Conservation (phyloP, 2,329 filamentous ascomycete genomes). For the Sarocladium kiliense region DNA sequence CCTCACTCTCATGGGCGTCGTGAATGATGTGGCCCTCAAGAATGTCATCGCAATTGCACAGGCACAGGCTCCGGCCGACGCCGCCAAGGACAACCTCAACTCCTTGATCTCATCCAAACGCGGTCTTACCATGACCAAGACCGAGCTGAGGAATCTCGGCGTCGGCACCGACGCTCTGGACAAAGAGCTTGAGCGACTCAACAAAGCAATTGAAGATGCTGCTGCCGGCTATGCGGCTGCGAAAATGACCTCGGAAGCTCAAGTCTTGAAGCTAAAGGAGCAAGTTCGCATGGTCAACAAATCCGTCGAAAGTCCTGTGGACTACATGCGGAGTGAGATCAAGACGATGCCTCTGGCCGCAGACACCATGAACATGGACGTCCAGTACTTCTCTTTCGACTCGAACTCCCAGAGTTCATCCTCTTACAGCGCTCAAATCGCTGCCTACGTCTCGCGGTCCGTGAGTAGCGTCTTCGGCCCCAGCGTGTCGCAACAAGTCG, state of each 20-base stretch:
- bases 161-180: not conserved
- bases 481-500: not conserved
- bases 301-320: slow-evolving; percentile 13
- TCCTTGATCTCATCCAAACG: slow-evolving; percentile 11
- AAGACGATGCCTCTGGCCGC: slow-evolving; percentile 12
- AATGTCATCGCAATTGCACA: not conserved
- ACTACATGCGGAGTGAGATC: slow-evolving; percentile 12
- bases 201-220: not conserved
- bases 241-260: not conserved
- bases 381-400: slow-evolving; percentile 13
- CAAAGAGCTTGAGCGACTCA: not conserved
- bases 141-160: slow-evolving; percentile 13
- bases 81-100: slow-evolving; percentile 14
- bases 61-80: slow-evolving; percentile 9
- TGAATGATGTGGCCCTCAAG: not conserved
- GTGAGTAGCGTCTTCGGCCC: not conserved
- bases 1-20: slow-evolving; percentile 4
- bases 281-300: not conserved
- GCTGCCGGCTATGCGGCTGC: not conserved
- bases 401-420: not conserved
- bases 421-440: slow-evolving; percentile 2
- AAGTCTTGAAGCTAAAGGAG: not conserved
- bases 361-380: slow-evolving; percentile 15
- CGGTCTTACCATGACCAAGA: slow-evolving; percentile 15
- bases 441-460: not conserved